Conservation (phyloP, 768 basidiomycete genomes). For the Trametes punicea region DNA sequence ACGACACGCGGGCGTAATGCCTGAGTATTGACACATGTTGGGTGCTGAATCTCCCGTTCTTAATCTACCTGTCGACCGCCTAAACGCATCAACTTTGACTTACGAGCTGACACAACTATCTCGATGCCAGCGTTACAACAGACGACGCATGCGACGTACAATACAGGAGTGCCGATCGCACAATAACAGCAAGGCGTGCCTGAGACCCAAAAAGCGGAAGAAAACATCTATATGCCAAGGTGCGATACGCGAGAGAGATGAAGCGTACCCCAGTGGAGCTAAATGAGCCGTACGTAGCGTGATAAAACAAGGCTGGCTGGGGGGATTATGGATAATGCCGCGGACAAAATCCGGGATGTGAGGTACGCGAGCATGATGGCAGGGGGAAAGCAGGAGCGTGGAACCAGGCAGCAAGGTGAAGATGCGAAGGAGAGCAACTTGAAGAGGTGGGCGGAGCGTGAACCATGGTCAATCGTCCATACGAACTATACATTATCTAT, state of each 20-base stretch:
- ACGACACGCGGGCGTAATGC: too few species aligned
- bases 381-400: neutral
- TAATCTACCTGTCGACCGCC: too few species aligned
- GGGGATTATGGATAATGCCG: too few species aligned
- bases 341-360: too few species aligned
- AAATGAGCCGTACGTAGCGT: neutral
- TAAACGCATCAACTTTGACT: too few species aligned
- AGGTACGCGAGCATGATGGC: neutral
- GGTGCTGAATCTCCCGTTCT: too few species aligned
- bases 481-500: constrained; percentile 9
- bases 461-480: neutral
- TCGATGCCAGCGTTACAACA: too few species aligned
- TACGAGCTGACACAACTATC: too few species aligned
- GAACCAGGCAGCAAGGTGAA: neutral
- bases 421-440: neutral
- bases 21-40: too few species aligned
- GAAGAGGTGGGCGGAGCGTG: neutral
- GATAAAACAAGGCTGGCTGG: neutral
- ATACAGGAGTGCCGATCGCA: neutral
- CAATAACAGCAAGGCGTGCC: neutral
- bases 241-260: neutral
- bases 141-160: too few species aligned
- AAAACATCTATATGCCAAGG: neutral
- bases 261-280: neutral
- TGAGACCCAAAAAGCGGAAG: neutral